Evolutionary conservation across 495 filamentous ascomycete species (phyloP), one percentile per base, ranked within the genome.

Genomic region (Diplogelasinospora grovesii): DNA sequence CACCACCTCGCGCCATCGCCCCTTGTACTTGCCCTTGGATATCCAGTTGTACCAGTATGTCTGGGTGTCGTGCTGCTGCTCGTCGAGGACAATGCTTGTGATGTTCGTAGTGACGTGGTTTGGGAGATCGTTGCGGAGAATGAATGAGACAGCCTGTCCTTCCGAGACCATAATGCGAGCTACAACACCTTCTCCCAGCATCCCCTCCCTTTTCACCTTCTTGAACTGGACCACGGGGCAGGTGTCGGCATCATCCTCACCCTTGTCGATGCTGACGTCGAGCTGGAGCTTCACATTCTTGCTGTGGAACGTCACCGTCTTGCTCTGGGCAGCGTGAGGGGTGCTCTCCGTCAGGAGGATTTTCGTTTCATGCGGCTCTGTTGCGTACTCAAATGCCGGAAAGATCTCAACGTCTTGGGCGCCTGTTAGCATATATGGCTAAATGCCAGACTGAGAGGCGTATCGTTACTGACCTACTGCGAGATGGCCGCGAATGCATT

Each of bases 21-120:
- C 82, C 45, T 79, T 79, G 50, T 85, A 86, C 23, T 68, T 74
- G 56, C 72, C 77, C 49, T 79, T 75, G 26, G 73, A 71, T 26
- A 82, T 79, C 80, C 82, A 86, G 39, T 82, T 76, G 37, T 68
- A 75, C 82, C 82, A 86, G 49, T 64, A 86, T 7, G 65, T 62
- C 37, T 75, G 78, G 0, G 82, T 85, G 41, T 78, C 74, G 19
- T 77, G 70, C 48, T 85, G 82, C 48, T 81, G 69, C 10, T 58
- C 64, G 47, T 74, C 66, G 22, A 85, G 58, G 38, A 78, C 63
- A 2, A 63, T 45, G 3, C 56, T 69, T 16, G 75, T 74, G 23
- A 76, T 73, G 41, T 72, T 59, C 31, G 59, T 52, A 14, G 72
- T 77, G 39, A 71, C 52, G 39, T 77, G 73, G 29, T 71, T 62